phyloP scores from a whole-genome alignment of 2,329 filamentous ascomycete species.

The Diaporthe ilicicola region DNA sequence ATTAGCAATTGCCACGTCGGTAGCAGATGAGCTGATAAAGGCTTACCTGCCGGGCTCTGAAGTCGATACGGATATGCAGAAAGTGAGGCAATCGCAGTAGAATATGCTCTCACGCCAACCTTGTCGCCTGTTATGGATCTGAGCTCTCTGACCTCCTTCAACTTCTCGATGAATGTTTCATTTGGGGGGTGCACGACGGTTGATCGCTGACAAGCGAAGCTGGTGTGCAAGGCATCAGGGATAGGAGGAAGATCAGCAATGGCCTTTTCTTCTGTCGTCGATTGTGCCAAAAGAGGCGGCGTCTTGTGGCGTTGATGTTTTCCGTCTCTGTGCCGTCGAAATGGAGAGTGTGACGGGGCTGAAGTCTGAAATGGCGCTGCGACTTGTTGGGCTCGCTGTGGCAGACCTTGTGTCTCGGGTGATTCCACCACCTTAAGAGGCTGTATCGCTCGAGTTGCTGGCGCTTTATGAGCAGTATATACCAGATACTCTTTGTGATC shows the following conservation, averaged over 20 bases:
- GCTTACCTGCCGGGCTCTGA: constrained; percentile 51
- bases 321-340: constrained; percentile 31
- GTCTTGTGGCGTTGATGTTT: constrained; percentile 32
- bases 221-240: constrained; percentile 71
- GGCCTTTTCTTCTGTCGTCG: constrained; percentile 81
- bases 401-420: constrained; percentile 19
- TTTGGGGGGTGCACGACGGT: constrained; percentile 78
- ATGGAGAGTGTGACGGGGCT: background rate
- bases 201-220: constrained; percentile 83
- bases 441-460: constrained; percentile 36
- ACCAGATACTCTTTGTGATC: constrained; percentile 61
- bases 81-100: constrained; percentile 82
- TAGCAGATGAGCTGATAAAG: constrained; percentile 12
- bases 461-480: constrained; percentile 54
- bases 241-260: constrained; percentile 65
- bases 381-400: constrained; percentile 24
- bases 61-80: constrained; percentile 77
- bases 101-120: constrained; percentile 86
- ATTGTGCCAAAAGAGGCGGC: constrained; percentile 66
- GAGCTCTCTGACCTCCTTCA: constrained; percentile 77
- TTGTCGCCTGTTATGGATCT: constrained; percentile 78
- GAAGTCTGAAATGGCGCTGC: constrained; percentile 15
- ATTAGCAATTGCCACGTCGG: background rate
- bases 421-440: constrained; percentile 6
- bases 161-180: constrained; percentile 73